phyloP scores from a whole-genome alignment of 2,329 filamentous ascomycete species.

The Trichoderma simmonsii region DNA sequence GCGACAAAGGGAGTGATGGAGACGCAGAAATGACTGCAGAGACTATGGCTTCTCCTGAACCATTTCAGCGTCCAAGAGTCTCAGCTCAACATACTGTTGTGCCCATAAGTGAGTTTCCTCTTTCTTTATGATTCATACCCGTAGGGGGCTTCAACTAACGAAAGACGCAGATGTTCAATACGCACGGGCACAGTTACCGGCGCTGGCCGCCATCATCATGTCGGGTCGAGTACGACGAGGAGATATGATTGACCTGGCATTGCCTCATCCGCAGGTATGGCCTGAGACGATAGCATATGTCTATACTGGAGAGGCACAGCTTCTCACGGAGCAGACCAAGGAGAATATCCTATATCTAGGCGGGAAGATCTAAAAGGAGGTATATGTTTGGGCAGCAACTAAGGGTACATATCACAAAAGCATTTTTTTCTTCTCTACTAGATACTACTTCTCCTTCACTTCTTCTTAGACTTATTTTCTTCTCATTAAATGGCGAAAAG shows the following conservation, averaged over 20 bases:
- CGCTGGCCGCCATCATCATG: constrained; percentile 53
- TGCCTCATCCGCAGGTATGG: constrained; percentile 58
- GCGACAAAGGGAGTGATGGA: background rate
- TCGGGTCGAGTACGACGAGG: constrained; percentile 50
- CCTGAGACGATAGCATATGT: constrained; percentile 52
- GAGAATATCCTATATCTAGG: constrained; percentile 56
- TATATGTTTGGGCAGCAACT: background rate
- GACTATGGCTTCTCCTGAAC: background rate
- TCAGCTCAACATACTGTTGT: background rate
- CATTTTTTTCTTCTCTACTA: background rate
- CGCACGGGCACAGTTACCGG: constrained; percentile 44
- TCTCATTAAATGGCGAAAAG: background rate
- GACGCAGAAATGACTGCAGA: background rate
- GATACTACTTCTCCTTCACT: background rate
- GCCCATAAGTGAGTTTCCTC: constrained; percentile 20
- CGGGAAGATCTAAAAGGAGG: constrained; percentile 40
- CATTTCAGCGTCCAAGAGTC: background rate
- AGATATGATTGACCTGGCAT: constrained; percentile 55
- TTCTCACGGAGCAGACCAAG: constrained; percentile 43
- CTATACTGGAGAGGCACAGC: constrained; percentile 49
- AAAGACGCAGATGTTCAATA: constrained; percentile 28
- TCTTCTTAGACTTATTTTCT: background rate
- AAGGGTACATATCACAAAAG: background rate
- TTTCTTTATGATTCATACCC: background rate
- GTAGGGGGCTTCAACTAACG: background rate